These are phyloP conservation scores for Ceratocystis colombiana DNA, from an alignment of 2,329 filamentous ascomycete species.

Conservation along the genomic window DNA sequence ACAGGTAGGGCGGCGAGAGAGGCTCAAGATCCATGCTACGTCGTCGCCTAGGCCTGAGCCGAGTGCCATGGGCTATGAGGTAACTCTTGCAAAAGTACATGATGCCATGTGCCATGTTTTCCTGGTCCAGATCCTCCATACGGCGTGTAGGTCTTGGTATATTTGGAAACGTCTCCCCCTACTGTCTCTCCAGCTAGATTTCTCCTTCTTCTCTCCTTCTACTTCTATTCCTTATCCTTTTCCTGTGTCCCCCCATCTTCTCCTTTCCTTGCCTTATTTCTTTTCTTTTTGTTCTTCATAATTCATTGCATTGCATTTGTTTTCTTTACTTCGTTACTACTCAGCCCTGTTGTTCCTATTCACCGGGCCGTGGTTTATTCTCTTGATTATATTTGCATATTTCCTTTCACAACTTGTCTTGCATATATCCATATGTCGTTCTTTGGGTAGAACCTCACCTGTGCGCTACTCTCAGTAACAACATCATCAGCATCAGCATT, in stretches of 20 bases:
- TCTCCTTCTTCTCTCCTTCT: constrained; percentile 7
- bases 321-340: background rate
- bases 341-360: background rate
- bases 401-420: background rate
- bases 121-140: too few relatives aligned
- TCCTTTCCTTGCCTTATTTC: constrained; percentile 9
- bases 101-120: too few relatives aligned
- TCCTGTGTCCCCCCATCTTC: background rate
- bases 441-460: background rate
- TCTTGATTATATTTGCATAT: constrained; percentile 15
- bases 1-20: background rate
- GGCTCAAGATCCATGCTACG: background rate
- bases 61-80: too few relatives aligned
- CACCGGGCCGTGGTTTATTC: background rate
- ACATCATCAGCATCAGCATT: background rate
- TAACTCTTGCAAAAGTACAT: too few relatives aligned
- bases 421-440: background rate
- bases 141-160: background rate
- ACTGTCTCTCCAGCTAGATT: background rate
- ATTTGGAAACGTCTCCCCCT: background rate
- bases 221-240: background rate
- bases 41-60: too few relatives aligned
- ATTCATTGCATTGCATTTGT: constrained; percentile 6
- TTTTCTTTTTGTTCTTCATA: constrained; percentile 3
- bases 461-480: background rate